Evolutionary conservation across 2,329 filamentous ascomycete species (phyloP), one percentile per base, ranked within the genome.

Genomic region (Botryotinia convoluta): DNA sequence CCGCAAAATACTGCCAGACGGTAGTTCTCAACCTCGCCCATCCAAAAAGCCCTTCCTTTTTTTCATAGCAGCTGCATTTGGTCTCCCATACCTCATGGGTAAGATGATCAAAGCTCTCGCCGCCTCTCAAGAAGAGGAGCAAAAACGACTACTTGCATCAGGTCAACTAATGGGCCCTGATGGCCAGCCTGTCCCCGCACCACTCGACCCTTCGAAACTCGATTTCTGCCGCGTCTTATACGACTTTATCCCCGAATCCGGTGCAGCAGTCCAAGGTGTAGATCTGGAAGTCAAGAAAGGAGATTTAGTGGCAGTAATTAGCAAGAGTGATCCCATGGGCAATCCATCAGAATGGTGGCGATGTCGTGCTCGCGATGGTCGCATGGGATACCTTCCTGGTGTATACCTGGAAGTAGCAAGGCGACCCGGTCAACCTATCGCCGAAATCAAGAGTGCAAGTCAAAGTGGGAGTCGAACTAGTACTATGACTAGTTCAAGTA

Each of bases 291-390:
- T 97, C 37, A 95, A 93, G 84, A 98, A 97, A 85, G 95, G 95
- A 74, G 96, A 99, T 79, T 90, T 98, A 71, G 95, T 99, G 26
- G 96, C 96, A 39, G 94, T 99, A 1, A 87, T 99, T 72, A 92
- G 91, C 84, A 98, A 98, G 85, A 92, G 90, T 29, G 96, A 99
- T 79, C 96, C 96, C 0, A 89, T 95, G 80, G 96, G 96, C 61
- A 94, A 96, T 78, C 90, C 94, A 7, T 96, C 93, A 70, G 95
- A 99, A 81, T 99, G 96, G 96, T 99, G 96, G 96, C 90, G 92
- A 77, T 99, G 97, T 83, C 89, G 96, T 72, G 92, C 95, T 22
- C 88, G 96, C 74, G 94, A 98, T 81, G 95, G 94, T 63, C 88
- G 94, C 39, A 91, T 97, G 79, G 96, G 96, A 12, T 99, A 98